Evolutionary conservation across 2,329 filamentous ascomycete genomes (phyloP), one percentile per base, ranked within the genome.

Genomic region (Cladophialophora bantiana): DNA sequence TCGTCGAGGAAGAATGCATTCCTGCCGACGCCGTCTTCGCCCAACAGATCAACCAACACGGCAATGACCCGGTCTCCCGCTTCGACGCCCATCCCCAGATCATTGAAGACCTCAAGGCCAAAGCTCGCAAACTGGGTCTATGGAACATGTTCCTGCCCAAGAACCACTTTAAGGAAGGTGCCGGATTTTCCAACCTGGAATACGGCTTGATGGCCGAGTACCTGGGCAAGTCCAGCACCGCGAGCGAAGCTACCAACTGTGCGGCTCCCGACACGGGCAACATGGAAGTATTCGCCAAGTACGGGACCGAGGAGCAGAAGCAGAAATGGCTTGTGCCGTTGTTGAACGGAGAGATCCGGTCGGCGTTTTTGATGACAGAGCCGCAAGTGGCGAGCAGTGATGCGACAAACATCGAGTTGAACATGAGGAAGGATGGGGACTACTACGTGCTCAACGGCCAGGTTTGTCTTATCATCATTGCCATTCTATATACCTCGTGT

Each of bases 111-210:
- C 86, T 99, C 74, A 98, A 98, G 86, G 83, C 81, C 71, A 91
- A 93, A 79, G 95, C 94, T 53, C 87, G 85, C 76, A 85, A 90
- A 73, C 86, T 97, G 32, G 95, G 94, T 1, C 84, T 99, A 54
- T 99, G 95, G 95, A 99, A 99, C 82, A 91, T 99, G 90, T 99
- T 99, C 84, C 81, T 99, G 73, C 92, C 95, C 71, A 94, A 91
- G 83, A 93, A 90, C 74, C 94, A 97, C 82, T 98, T 97, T 85
- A 92, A 90, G 79, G 92, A 97, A 82, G 96, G 93, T 1, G 93
- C 94, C 31, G 95, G 95, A 38, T 71, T 71, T 61, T 92, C 89
- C 67, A 99, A 98, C 80, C 84, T 99, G 69, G 95, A 99, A 81
- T 99, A 99, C 77, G 95, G 94, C 12, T 83, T 99, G 74, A 99